These are phyloP conservation scores for Claviceps paspali DNA, from an alignment of 2,329 filamentous ascomycete species.

Conservation along the genomic window DNA sequence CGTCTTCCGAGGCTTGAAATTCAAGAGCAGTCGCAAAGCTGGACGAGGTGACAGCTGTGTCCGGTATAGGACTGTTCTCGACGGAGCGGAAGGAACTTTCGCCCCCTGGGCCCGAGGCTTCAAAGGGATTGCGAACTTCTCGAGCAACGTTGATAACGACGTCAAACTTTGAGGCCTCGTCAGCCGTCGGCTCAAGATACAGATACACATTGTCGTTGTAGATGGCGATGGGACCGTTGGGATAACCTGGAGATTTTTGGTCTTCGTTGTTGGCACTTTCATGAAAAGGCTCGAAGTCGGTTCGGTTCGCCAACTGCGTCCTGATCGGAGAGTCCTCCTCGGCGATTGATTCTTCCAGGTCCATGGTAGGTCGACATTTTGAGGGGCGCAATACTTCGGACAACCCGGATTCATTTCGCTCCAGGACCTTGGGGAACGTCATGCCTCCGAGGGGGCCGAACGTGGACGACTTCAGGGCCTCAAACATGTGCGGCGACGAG, in stretches of 20 bases:
- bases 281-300: constrained; percentile 39
- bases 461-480: constrained; percentile 40
- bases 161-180: constrained; percentile 64
- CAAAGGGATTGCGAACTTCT: constrained; percentile 66
- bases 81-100: constrained; percentile 16
- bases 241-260: constrained; percentile 69
- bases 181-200: constrained; percentile 64
- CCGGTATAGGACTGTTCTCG: constrained; percentile 29
- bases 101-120: constrained; percentile 16
- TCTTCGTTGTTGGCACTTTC: constrained; percentile 63
- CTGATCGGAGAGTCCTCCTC: constrained; percentile 45
- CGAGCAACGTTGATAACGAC: constrained; percentile 74
- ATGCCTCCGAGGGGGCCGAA: constrained; percentile 48
- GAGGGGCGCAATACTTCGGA: constrained; percentile 41
- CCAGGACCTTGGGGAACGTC: constrained; percentile 45
- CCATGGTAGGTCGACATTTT: constrained; percentile 22
- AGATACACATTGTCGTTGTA: constrained; percentile 65
- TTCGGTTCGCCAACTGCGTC: constrained; percentile 45
- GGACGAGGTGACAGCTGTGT: constrained; percentile 41
- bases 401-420: constrained; percentile 44
- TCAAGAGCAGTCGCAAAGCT: constrained; percentile 49
- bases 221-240: constrained; percentile 67
- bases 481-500: constrained; percentile 52
- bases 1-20: constrained; percentile 26
- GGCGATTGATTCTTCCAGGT: constrained; percentile 29